Evolutionary conservation across 2,329 filamentous ascomycete genomes (phyloP), one percentile per base, ranked within the genome.

Genomic region (Conoideocrella luteorostrata): DNA sequence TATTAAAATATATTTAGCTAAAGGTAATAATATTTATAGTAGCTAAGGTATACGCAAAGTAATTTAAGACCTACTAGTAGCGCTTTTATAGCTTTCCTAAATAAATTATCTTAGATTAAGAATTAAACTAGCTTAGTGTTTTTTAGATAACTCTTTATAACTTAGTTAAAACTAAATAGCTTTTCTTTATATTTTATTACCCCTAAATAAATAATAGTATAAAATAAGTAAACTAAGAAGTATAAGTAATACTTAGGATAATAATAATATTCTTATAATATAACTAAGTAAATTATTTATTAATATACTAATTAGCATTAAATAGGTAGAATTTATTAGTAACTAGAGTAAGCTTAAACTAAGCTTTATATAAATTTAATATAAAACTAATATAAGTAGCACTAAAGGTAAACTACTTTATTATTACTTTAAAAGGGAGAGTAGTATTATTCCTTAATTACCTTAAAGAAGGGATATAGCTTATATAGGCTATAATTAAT

Each of bases 121-220:
- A 13, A 13, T 29, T 29, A 29, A 22, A 40, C 26, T 45, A 40
- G 21, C 6, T 38, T 7, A 33, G 21, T 20, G 15, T 4, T 10
- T 40, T 45, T 17, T 40, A 40, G 17, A 41, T 33, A 5, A 34
- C 22, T 23, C 17, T 35, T 12, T 45, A 38, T 40, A 11, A 21
- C 6, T 10, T 40, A 28, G 22, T 45, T 7, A n/a, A 24, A 17
- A 45, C 21, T 40, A 40, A 38, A 40, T 28, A 40, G 26, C 18
- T 45, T 32, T 20, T 38, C 6, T 38, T 41, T 29, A 40, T 40
- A 10, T 6, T 45, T 28, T 40, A 45, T 12, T 39, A 38, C 17
- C 43, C 20, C 17, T 45, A 40, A 11, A 45, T 40, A 21, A 40
- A 37, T 40, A 40, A 17, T 23, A 23, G 9, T 9, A 45, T 45